phyloP scores from a whole-genome alignment of 208 protist genomes.

The Trypanosoma congolense region DNA sequence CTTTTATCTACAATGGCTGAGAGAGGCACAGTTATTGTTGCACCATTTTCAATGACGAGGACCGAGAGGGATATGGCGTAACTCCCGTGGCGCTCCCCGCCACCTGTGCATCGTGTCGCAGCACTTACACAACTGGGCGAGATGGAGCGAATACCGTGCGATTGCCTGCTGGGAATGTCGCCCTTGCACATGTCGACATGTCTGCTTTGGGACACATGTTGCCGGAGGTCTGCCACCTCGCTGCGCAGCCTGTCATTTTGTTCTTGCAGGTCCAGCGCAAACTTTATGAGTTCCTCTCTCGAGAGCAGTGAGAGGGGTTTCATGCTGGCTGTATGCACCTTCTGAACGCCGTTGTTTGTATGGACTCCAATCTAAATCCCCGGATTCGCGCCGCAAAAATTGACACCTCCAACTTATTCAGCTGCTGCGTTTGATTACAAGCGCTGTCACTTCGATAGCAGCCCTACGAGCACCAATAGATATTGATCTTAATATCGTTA shows the following conservation, averaged over 20 bases:
- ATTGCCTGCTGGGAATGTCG: slow-evolving; percentile 14
- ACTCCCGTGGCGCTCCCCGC: slow-evolving; percentile 9
- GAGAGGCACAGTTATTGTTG: slow-evolving; percentile 65
- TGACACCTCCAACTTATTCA: too few species aligned
- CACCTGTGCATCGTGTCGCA: not conserved
- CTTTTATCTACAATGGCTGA: slow-evolving; percentile 74
- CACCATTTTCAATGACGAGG: slow-evolving; percentile 86
- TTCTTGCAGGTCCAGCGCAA: slow-evolving; percentile 53
- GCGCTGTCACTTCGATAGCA: too few species aligned
- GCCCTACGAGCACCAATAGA: too few species aligned
- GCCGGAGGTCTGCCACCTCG: slow-evolving; percentile 34
- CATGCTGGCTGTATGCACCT: not conserved
- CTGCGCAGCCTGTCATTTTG: slow-evolving; percentile 51
- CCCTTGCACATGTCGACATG: slow-evolving; percentile 3
- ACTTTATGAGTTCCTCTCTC: slow-evolving; percentile 57
- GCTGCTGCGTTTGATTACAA: too few species aligned
- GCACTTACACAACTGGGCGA: slow-evolving; percentile 8
- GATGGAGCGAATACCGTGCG: slow-evolving; percentile 27
- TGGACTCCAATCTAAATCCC: not conserved
- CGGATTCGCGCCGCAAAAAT: too few species aligned
- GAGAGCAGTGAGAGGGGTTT: slow-evolving; percentile 31
- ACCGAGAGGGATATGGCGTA: slow-evolving; percentile 83
- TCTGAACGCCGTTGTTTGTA: not conserved
- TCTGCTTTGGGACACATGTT: slow-evolving; percentile 8
- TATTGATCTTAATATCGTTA: too few species aligned